These are phyloP conservation scores for Sarocladiaceae sp. DNA, from an alignment of 2,329 filamentous ascomycete species.

Conservation along the genomic window DNA sequence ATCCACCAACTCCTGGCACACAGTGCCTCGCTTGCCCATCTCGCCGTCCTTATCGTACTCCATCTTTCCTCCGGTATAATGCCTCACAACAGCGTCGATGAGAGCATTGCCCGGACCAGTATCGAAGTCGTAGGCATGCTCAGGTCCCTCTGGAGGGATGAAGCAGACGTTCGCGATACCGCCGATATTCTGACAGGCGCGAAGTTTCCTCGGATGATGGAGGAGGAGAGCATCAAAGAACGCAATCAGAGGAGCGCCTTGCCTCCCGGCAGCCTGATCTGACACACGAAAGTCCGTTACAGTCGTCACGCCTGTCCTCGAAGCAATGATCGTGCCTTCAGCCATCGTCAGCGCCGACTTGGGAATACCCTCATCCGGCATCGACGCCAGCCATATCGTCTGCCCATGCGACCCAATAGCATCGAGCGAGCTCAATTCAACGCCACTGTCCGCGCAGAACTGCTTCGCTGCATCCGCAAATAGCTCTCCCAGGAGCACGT, in stretches of 20 bases:
- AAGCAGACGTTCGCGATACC: conserved; percentile 38
- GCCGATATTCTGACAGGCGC: conserved; percentile 46
- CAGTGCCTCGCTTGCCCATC: conserved; percentile 22
- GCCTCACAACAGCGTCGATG: conserved; percentile 19
- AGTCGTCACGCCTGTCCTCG: conserved; percentile 43
- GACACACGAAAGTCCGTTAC: conserved; percentile 45
- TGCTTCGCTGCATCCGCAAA: conserved; percentile 42
- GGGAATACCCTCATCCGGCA: conserved; percentile 40
- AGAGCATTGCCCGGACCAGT: conserved; percentile 40
- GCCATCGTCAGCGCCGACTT: conserved; percentile 47
- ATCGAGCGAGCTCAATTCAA: conserved; percentile 40
- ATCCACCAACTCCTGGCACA: conserved; percentile 13
- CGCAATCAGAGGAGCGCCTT: conserved; percentile 42
- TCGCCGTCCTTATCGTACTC: conserved; percentile 43
- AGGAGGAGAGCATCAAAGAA: conserved; percentile 45
- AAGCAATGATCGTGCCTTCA: conserved; percentile 48
- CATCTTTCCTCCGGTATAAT: conserved; percentile 29
- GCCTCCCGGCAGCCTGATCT: conserved; percentile 41
- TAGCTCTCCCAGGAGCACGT: conserved; percentile 49
- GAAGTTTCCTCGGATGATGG: conserved; percentile 41
- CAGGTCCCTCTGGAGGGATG: conserved; percentile 26
- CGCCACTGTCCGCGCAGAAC: conserved; percentile 33
- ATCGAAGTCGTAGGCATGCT: conserved; percentile 29
- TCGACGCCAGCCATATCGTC: conserved; percentile 49
- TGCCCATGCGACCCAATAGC: conserved; percentile 51